Conservation (phyloP, 352 stramenopile genomes). For the Phytophthora podocarpi region DNA sequence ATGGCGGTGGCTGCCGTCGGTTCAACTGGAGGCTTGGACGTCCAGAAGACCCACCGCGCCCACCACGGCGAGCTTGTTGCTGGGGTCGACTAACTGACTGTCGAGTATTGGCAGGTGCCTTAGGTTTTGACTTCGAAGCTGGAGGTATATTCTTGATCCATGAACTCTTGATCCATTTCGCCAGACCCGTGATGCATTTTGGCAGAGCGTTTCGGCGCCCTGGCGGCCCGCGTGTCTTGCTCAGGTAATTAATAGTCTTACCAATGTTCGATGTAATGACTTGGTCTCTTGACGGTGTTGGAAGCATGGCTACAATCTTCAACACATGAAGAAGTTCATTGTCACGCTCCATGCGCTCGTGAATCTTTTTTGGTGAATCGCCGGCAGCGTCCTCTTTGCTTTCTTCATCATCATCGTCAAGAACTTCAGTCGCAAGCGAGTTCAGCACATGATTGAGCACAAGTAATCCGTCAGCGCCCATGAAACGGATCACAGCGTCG, state of each 20-base stretch:
- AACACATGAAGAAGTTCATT: constrained; percentile 36
- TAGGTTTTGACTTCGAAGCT: constrained; percentile 13
- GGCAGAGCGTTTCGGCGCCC: constrained; percentile 42
- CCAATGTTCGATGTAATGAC: constrained; percentile 68
- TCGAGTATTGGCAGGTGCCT: constrained; percentile 1
- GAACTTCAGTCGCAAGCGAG: constrained; percentile 37
- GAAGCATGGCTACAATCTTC: constrained; percentile 78
- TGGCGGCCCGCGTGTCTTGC: constrained; percentile 46
- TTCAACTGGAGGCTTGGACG: constrained; percentile 27
- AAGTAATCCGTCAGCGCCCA: constrained; percentile 56
- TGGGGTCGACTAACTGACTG: constrained; percentile 27
- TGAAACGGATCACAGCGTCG: constrained; percentile 67
- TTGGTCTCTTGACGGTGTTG: constrained; percentile 52
- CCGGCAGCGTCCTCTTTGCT: constrained; percentile 13
- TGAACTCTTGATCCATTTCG: constrained; percentile 75
- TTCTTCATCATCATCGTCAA: constrained; percentile 30
- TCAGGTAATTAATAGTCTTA: constrained; percentile 60
- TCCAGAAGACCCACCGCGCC: constrained; percentile 22
- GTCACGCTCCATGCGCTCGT: constrained; percentile 29
- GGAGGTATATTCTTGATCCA: constrained; percentile 63
- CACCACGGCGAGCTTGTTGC: constrained; percentile 37
- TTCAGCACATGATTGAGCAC: constrained; percentile 63
- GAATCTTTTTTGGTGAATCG: constrained; percentile 1
- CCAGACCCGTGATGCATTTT: constrained; percentile 49
- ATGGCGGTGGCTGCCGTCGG: constrained; percentile 24